Base-by-base conservation (phyloP, 768 basidiomycete genomes). In the Hypsizygus marmoreus region DNA sequence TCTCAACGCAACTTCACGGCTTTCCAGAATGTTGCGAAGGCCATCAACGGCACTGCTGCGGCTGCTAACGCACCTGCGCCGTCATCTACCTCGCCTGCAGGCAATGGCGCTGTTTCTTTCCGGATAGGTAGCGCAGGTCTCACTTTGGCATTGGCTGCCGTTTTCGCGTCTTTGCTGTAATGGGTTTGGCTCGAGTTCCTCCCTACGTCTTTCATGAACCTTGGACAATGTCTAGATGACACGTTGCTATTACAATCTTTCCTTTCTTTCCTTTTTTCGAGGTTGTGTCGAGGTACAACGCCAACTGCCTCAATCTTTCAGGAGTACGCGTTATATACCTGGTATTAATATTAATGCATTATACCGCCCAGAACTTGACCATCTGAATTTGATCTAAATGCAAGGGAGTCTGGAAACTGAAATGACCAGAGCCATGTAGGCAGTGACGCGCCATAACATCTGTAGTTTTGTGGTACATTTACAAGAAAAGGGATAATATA, bases 1-100 rank as follows among this genome's bases (percentile, higher is more conserved):
- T 75, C 74, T 4, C 51, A 62, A 9, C 74, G 74, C 53, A 80
- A 72, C 66, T 82, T 80, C 63, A 56, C 66, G 31, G 81, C 81
- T 2, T 84, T 81, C 75, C 69, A 80, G 65, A 61, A 64, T 32
- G 70, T 82, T 36, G 82, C 84, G 14, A 68, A 71, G 64, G 58
- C 70, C 41, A 61, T 80, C 48, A 82, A 83, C 56, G 80, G 79
- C 42, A 77, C 79, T 4, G 58, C 68, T 31, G 61, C 68, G 22
- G 60, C 68, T n/a, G 56, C 71, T 4, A 64, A 59, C 34, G 53
- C 58, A 4, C 57, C 67, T 26, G 39, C 55, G 28, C 19, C 66
- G 13, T 45, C 65, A 13, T 41, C 56, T 19, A 43, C 60, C 13
- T 25, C 58, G 24, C 45, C 47, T 19, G 14, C 50, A 2, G 32